Percentiles rank a stretch among this genome's conserved stretches.
phyloP scores from a whole-genome alignment of 192 early-diverging fungal species.

The Haplosporangium gracile region DNA sequence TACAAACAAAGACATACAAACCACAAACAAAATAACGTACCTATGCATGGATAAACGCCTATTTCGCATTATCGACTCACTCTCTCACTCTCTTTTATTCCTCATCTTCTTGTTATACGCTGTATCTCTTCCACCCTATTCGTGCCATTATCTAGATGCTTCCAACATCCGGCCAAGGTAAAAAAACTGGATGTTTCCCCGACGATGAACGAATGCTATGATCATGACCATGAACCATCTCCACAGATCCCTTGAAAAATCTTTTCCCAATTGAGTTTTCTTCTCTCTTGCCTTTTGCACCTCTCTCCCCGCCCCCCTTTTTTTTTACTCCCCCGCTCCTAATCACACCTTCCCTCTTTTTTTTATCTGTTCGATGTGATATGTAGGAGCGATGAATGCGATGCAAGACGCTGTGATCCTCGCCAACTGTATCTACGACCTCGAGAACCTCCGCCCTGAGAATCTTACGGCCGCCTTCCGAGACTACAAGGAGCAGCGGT shows the following conservation, averaged over 20 bases:
- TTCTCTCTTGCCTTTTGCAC: too few species aligned
- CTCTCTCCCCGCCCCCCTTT: too few species aligned
- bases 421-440: constrained; percentile 4
- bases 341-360: not conserved
- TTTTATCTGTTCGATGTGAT: not conserved
- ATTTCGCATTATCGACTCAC: not conserved
- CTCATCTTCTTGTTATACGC: not conserved
- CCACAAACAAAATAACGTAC: too few species aligned
- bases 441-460: not conserved
- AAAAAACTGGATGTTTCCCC: not conserved
- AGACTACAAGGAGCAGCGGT: not conserved
- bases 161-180: not conserved
- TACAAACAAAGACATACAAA: too few species aligned
- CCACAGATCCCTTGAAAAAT: too few species aligned
- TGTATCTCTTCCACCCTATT: too few species aligned
- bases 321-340: not conserved
- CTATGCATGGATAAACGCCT: too few species aligned
- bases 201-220: too few species aligned
- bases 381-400: not conserved
- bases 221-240: too few species aligned
- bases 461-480: not conserved
- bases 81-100: not conserved
- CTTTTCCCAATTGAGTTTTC: too few species aligned
- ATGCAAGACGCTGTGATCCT: constrained; percentile 11
- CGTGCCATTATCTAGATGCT: too few species aligned